These are phyloP conservation scores for Lithohypha guttulata DNA, from an alignment of 2,329 filamentous ascomycete species.

Conservation along the genomic window DNA sequence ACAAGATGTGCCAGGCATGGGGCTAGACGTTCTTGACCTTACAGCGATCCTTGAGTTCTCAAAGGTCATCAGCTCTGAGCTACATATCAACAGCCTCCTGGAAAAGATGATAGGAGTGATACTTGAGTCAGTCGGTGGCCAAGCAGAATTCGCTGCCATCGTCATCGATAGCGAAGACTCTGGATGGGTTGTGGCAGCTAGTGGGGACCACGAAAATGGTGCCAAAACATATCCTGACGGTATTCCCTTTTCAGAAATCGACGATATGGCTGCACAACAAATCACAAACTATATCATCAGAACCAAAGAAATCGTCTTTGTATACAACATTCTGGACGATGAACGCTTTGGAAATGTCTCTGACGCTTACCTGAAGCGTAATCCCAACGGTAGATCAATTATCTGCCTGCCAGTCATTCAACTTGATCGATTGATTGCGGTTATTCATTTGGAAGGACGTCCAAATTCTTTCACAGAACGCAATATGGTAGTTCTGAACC, in stretches of 20 bases:
- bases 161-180: constrained; percentile 49
- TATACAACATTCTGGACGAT: constrained; percentile 53
- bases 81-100: constrained; percentile 52
- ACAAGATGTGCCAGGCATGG: constrained; percentile 23
- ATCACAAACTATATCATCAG: constrained; percentile 53
- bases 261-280: constrained; percentile 50
- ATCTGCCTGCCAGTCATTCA: constrained; percentile 54
- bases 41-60: constrained; percentile 54
- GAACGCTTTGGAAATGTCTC: constrained; percentile 54
- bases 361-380: constrained; percentile 43
- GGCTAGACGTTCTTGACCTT: constrained; percentile 52
- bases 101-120: constrained; percentile 56
- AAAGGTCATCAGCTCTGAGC: constrained; percentile 54
- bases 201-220: constrained; percentile 46
- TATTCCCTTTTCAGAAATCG: constrained; percentile 45
- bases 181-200: constrained; percentile 51
- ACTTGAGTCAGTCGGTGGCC: constrained; percentile 49
- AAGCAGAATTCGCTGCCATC: constrained; percentile 49
- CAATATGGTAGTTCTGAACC: constrained; percentile 39
- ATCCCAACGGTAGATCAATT: constrained; percentile 48
- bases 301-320: constrained; percentile 52
- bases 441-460: constrained; percentile 52
- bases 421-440: constrained; percentile 47
- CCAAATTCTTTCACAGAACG: constrained; percentile 55
- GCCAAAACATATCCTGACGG: constrained; percentile 44